Percentiles rank a stretch among this genome's conserved stretches.
These are phyloP conservation scores for Didymella lethalis DNA, from an alignment of 2,329 filamentous ascomycete species.

Conservation along the genomic window DNA sequence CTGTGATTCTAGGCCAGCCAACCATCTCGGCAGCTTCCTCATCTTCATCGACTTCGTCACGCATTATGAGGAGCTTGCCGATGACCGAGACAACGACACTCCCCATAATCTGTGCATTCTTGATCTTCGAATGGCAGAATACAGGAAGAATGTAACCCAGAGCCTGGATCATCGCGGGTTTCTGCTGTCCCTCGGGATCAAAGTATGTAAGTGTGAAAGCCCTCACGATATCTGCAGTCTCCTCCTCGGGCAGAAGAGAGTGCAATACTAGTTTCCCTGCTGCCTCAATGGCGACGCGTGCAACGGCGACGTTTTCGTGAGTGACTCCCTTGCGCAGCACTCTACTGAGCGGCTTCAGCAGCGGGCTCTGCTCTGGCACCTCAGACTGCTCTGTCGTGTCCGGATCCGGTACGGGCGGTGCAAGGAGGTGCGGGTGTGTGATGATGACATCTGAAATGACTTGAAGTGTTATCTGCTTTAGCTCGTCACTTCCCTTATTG, in stretches of 20 bases:
- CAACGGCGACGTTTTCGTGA: conserved; percentile 74
- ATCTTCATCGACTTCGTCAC: conserved; percentile 73
- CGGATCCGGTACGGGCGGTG: conserved; percentile 57
- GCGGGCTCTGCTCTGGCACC: conserved; percentile 41
- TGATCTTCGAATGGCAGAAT: conserved; percentile 83
- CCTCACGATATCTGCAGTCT: conserved; percentile 75
- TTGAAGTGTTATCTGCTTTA: conserved; percentile 90
- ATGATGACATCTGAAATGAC: conserved; percentile 93
- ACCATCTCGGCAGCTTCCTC: conserved; percentile 74
- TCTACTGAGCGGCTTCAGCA: conserved; percentile 74
- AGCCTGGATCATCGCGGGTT: conserved; percentile 83
- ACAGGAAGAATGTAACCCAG: conserved; percentile 94
- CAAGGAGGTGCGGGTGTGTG: conserved; percentile 81
- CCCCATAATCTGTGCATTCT: conserved; percentile 85
- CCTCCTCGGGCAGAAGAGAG: conserved; percentile 65
- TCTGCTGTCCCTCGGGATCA: conserved; percentile 76
- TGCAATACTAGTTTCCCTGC: conserved; percentile 87
- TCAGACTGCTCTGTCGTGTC: conserved; percentile 54
- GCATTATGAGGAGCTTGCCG: conserved; percentile 68
- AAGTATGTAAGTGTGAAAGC: conserved; percentile 88
- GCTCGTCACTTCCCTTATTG: conserved; percentile 84
- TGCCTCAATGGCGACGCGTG: conserved; percentile 80
- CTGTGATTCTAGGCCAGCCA: conserved; percentile 76
- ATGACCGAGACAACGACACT: conserved; percentile 76
- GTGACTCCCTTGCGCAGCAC: conserved; percentile 80